These are phyloP conservation scores for Diplotaxis tenuifolia DNA, from an alignment of 345 rosid species.

Conservation along the genomic window DNA sequence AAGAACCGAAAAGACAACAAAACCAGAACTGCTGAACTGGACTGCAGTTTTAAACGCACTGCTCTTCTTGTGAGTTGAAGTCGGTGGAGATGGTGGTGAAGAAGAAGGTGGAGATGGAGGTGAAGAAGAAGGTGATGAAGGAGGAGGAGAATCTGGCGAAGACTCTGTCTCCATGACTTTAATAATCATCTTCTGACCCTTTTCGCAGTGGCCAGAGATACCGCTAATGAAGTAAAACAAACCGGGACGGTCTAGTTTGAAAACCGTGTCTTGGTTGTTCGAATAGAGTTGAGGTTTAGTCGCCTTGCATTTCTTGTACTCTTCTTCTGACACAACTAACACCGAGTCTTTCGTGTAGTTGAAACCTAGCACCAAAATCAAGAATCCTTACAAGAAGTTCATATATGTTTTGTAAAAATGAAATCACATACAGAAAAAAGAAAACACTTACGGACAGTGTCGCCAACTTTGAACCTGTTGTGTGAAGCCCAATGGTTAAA, in stretches of 20 bases:
- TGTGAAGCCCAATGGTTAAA: slow-evolving; percentile 81
- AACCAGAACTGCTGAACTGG: slow-evolving; percentile 17
- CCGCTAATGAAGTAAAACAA: slow-evolving; percentile 67
- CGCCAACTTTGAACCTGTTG: slow-evolving; percentile 65
- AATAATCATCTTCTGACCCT: slow-evolving; percentile 68
- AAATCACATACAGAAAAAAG: background rate
- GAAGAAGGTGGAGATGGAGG: slow-evolving; percentile 13
- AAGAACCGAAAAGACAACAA: background rate
- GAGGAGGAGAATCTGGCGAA: slow-evolving; percentile 35
- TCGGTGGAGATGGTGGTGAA: slow-evolving; percentile 25
- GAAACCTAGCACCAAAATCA: slow-evolving; percentile 39
- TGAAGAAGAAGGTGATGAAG: background rate
- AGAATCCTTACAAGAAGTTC: background rate
- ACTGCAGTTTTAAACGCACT: slow-evolving; percentile 19
- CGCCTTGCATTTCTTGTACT: slow-evolving; percentile 55
- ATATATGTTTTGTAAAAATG: background rate
- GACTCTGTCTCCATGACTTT: slow-evolving; percentile 52
- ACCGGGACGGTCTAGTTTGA: slow-evolving; percentile 47
- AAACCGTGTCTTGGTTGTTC: slow-evolving; percentile 50
- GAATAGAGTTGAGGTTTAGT: slow-evolving; percentile 55
- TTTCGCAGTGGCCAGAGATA: slow-evolving; percentile 54
- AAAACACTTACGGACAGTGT: slow-evolving; percentile 54
- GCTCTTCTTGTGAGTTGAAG: slow-evolving; percentile 33
- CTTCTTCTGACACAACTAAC: slow-evolving; percentile 54
- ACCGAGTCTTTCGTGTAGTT: slow-evolving; percentile 61